phyloP scores from a whole-genome alignment of 495 filamentous ascomycete species.

The Neurospora intermedia region DNA sequence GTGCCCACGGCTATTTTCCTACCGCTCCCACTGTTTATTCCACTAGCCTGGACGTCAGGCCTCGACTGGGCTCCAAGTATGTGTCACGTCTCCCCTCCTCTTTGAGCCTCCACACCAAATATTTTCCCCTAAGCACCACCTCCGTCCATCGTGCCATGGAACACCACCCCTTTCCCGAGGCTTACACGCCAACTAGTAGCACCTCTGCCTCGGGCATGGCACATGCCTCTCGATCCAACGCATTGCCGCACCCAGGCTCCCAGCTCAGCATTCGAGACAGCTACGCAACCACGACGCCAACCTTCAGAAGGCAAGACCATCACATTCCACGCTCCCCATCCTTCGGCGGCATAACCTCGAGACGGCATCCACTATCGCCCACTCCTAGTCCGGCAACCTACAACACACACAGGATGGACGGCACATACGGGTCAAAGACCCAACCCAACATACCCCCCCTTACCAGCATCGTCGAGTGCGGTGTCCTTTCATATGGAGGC shows the following conservation, averaged over 20 bases:
- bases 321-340: slow-evolving; percentile 38
- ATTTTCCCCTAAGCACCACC: slow-evolving; percentile 1
- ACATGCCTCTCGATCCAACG: slow-evolving; percentile 41
- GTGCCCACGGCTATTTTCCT: slow-evolving; percentile 30
- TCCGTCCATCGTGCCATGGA: slow-evolving; percentile 13
- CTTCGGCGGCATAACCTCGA: slow-evolving; percentile 25
- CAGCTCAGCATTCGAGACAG: slow-evolving; percentile 38
- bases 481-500: slow-evolving; percentile 42
- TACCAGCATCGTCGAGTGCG: slow-evolving; percentile 43
- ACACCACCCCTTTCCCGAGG: slow-evolving; percentile 16
- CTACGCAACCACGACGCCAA: slow-evolving; percentile 37
- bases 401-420: slow-evolving; percentile 39
- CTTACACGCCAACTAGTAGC: slow-evolving; percentile 36
- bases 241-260: slow-evolving; percentile 36
- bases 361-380: slow-evolving; percentile 43
- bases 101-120: slow-evolving; percentile 4
- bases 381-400: slow-evolving; percentile 33
- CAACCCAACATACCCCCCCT: slow-evolving; percentile 49
- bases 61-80: slow-evolving; percentile 41
- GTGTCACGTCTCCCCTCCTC: slow-evolving; percentile 19
- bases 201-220: slow-evolving; percentile 43
- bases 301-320: slow-evolving; percentile 37
- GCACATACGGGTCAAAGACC: slow-evolving; percentile 28
- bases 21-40: slow-evolving; percentile 32
- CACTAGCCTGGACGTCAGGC: slow-evolving; percentile 36